Base-by-base conservation (phyloP, 257 asterid genomes). In the Phtheirospermum japonicum region DNA sequence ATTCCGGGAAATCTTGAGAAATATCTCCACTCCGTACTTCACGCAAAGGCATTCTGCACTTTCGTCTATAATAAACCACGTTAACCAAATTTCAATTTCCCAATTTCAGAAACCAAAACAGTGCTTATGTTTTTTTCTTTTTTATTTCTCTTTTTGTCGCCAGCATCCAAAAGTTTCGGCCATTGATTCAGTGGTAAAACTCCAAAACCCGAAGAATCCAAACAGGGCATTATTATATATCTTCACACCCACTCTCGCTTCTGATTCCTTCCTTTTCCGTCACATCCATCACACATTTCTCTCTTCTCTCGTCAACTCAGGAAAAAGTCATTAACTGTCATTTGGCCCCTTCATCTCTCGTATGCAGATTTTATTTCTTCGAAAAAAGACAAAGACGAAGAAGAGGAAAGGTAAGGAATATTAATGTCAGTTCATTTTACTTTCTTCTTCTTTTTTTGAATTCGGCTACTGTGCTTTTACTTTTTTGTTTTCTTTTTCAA, bases 251-350 rank as follows among this genome's bases (percentile, higher is more conserved):
- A 19, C 42, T 52, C 48, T 54, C 60, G 39, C 74, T 62, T 19
- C 34, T 32, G 68, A 62, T 69, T 75, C 70, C 65, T 74, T 69
- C 17, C 17, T 17, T 16, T 73, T 71, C 67, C 51, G 23, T 56
- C 54, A 11, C 54, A 51, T 71, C 67, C 51, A 23, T 56, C 54
- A 11, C 54, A 51, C 23, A 5, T 57, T 48, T 64, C 68, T 14
- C 55, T 69, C 36, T 62, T 59, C 11, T 61, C 11, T 61, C 51
- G 40, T 18, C 6, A 20, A 17, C 20, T 34, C 42, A 6, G 42
- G 8, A 4, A 36, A 36, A 36, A 9, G 10, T 36, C 2, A 36
- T 36, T n/a, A n/a, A n/a, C n/a, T n/a, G n/a, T n/a, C n/a, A n/a
- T n/a, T n/a, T n/a, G n/a, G n/a, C n/a, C 42, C 28, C 1, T 23